Evolutionary conservation across 441 rosid species (phyloP).

Genomic region (Dalechampia spathulata): DNA sequence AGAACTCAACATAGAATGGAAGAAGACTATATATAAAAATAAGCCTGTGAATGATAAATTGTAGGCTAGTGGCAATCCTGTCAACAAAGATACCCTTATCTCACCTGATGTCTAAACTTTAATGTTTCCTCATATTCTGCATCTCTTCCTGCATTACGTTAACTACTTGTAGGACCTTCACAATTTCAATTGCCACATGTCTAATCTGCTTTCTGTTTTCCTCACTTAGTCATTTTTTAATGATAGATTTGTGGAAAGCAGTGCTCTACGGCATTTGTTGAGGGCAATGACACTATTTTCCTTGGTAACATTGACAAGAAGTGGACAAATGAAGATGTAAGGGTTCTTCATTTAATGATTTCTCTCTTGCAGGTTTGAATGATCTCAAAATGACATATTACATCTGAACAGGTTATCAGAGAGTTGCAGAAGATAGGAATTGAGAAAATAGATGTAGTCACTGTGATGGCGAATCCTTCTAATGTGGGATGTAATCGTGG

Average conservation of each 20-base stretch:
- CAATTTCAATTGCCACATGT: background rate
- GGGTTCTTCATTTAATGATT: constrained; percentile 7
- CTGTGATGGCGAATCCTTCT: constrained; percentile 26
- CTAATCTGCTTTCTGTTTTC: background rate
- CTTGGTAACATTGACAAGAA: constrained; percentile 32
- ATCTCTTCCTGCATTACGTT: background rate
- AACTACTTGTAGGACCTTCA: background rate
- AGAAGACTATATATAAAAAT: background rate
- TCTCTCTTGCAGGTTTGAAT: background rate
- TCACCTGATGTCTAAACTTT: background rate
- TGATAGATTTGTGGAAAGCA: constrained; percentile 29
- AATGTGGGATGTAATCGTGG: constrained; percentile 26
- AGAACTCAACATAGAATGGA: background rate
- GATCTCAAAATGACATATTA: constrained; percentile 7
- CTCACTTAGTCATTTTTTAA: background rate
- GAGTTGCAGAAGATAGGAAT: constrained; percentile 24
- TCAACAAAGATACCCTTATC: too few relatives aligned
- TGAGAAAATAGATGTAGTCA: constrained; percentile 28
- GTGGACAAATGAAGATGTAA: constrained; percentile 31
- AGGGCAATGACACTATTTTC: constrained; percentile 31
- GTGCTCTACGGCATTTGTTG: constrained; percentile 26
- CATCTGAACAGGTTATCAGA: constrained; percentile 20
- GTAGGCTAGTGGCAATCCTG: too few relatives aligned
- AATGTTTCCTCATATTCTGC: background rate
- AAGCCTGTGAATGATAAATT: too few relatives aligned